phyloP scores from a whole-genome alignment of 2,329 filamentous ascomycete species.

The Colletotrichum sp. region DNA sequence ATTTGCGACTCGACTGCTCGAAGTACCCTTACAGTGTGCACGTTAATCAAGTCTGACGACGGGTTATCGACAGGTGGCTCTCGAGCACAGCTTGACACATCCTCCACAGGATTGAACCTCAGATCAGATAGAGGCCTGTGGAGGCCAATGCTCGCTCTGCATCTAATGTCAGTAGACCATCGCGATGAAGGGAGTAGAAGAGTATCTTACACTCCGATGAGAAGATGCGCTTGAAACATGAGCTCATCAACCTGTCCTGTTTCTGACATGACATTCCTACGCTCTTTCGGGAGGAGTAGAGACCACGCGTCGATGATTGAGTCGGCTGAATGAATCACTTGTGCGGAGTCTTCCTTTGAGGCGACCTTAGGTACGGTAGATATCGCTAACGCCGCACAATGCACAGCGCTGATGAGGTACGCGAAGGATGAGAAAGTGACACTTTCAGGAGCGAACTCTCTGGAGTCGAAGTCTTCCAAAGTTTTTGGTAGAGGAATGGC shows the following conservation, averaged over 20 bases:
- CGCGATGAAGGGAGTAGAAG: neutral
- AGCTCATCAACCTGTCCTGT: slow-evolving; percentile 33
- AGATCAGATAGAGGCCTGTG: slow-evolving; percentile 45
- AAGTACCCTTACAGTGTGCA: slow-evolving; percentile 44
- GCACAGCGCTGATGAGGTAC: slow-evolving; percentile 69
- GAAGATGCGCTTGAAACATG: slow-evolving; percentile 31
- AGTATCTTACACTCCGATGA: slow-evolving; percentile 27
- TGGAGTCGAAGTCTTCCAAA: slow-evolving; percentile 65
- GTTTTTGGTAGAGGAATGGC: slow-evolving; percentile 47
- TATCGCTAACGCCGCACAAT: slow-evolving; percentile 35
- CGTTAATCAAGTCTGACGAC: slow-evolving; percentile 30
- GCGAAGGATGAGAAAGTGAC: slow-evolving; percentile 67
- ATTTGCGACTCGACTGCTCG: slow-evolving; percentile 42
- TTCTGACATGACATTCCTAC: slow-evolving; percentile 34
- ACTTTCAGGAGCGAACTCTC: slow-evolving; percentile 62
- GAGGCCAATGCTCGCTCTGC: slow-evolving; percentile 37
- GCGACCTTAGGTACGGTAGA: slow-evolving; percentile 25
- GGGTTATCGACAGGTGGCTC: slow-evolving; percentile 22
- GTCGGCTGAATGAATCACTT: slow-evolving; percentile 38
- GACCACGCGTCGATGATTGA: slow-evolving; percentile 42
- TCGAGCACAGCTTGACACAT: slow-evolving; percentile 40
- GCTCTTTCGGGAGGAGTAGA: slow-evolving; percentile 37
- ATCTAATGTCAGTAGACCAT: neutral
- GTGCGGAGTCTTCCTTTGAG: slow-evolving; percentile 27
- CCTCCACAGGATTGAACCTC: slow-evolving; percentile 40